Evolutionary conservation across 495 filamentous ascomycete species (phyloP), one percentile per base, ranked within the genome.

Genomic region (Penicillium alfredii): DNA sequence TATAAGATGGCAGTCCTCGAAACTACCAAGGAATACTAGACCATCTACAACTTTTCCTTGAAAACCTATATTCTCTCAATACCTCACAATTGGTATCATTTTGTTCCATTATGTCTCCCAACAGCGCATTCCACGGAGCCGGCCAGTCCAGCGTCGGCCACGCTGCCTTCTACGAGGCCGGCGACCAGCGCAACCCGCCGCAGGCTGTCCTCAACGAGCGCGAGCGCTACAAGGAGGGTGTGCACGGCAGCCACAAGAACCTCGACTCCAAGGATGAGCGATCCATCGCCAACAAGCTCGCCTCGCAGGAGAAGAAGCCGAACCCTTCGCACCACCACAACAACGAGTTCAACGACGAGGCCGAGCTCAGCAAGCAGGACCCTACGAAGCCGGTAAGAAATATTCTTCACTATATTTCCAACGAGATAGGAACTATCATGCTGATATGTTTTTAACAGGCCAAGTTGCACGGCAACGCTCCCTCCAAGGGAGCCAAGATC

Each of bases 221-320:
- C 2, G 59, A 72, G 26, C 63, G 78, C 29, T 89, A 73, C 64
- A 61, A 84, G 30, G 82, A 89, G 61, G 85, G 84, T 17, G 56
- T 74, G 48, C 47, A 64, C 11, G 60, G 80, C 42, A 80, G 79
- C 46, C 84, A 93, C 55, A 62, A 69, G 19, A 69, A 75, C 22
- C 73, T 77, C 36, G 86, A 90, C 47, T 80, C 85, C 11, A 90
- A 93, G 74, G 86, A 90, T 52, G 62, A 86, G 50, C 73, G 86
- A 47, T 75, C 82, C 18, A 88, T 93, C 46, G 81, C 80, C 44
- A 87, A 88, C 69, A 81, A 77, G 51, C 70, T 87, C 17, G 82
- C 69, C 6, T 72, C 77, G 7, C 80, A 84, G 47, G 39, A 27
- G 58, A 66, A 44, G 55, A 75, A 65, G 49, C 16, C 30, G 14